Evolutionary conservation across 2,329 filamentous ascomycete genomes (phyloP).

Genomic region (Hypoxylon sp.): DNA sequence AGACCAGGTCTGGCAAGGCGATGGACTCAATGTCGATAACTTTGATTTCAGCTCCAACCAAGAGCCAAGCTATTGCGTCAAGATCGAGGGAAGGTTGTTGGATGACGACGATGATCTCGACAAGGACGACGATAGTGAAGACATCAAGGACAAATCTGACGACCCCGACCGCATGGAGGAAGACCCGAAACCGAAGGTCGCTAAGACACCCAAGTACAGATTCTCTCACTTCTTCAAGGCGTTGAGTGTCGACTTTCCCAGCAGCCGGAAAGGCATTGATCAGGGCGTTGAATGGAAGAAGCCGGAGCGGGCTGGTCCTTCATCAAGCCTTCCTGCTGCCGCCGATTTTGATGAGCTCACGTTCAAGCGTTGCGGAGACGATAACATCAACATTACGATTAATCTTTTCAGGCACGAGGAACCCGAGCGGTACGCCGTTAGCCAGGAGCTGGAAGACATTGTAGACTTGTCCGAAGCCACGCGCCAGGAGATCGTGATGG

Average conservation of each 20-base stretch:
- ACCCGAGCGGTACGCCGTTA: slow-evolving; percentile 86
- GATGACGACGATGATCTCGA: slow-evolving; percentile 70
- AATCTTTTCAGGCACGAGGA: slow-evolving; percentile 87
- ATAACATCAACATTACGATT: slow-evolving; percentile 91
- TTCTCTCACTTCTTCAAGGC: slow-evolving; percentile 86
- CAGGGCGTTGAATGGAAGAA: slow-evolving; percentile 88
- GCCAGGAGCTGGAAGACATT: slow-evolving; percentile 82
- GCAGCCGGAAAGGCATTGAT: slow-evolving; percentile 68
- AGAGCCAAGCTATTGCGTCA: slow-evolving; percentile 87
- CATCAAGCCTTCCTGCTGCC: slow-evolving; percentile 69
- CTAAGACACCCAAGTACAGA: slow-evolving; percentile 62
- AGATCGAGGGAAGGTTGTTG: slow-evolving; percentile 88
- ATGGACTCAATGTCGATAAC: slow-evolving; percentile 74
- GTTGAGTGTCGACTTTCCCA: slow-evolving; percentile 80
- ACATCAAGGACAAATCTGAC: slow-evolving; percentile 59
- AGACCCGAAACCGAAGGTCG: slow-evolving; percentile 59
- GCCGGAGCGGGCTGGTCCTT: slow-evolving; percentile 68
- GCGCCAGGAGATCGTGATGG: slow-evolving; percentile 87
- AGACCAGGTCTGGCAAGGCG: slow-evolving; percentile 91
- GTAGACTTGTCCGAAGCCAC: slow-evolving; percentile 90
- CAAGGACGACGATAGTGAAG: slow-evolving; percentile 63
- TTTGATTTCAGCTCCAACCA: slow-evolving; percentile 85
- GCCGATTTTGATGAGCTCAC: slow-evolving; percentile 90
- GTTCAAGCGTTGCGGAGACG: slow-evolving; percentile 91
- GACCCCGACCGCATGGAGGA: slow-evolving; percentile 71